phyloP scores from a whole-genome alignment of 2,329 filamentous ascomycete species.

The Penicillium glabrum region DNA sequence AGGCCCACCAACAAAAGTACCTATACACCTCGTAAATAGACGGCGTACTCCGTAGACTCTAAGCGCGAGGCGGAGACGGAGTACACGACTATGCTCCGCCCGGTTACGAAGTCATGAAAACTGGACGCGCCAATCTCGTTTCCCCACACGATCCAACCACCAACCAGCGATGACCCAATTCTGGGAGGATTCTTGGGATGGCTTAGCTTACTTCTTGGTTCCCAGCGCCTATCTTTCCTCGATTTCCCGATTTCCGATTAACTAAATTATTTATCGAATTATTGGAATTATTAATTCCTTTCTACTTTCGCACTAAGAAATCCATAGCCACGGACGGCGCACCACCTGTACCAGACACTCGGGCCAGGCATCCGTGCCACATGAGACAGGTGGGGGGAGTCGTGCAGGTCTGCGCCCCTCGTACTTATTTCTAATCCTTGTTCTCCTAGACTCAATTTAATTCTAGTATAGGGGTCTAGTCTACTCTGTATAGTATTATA shows the following conservation, averaged over 20 bases:
- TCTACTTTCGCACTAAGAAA: conserved; percentile 9
- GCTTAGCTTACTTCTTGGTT: neutral
- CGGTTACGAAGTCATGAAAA: conserved; percentile 12
- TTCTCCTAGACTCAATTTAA: neutral
- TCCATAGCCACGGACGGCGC: conserved; percentile 21
- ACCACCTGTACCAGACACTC: conserved; percentile 20
- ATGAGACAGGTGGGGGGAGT: neutral
- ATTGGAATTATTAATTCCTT: too few relatives aligned
- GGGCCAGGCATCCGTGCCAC: conserved; percentile 11
- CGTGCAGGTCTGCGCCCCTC: neutral
- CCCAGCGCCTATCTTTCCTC: neutral
- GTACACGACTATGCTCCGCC: conserved; percentile 7
- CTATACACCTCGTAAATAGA: neutral
- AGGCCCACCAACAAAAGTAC: neutral
- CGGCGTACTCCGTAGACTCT: neutral
- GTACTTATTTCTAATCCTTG: neutral
- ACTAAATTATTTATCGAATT: too few relatives aligned
- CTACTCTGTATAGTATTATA: neutral
- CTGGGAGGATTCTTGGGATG: neutral
- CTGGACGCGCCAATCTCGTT: conserved; percentile 6
- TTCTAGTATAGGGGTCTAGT: neutral
- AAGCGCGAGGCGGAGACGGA: conserved; percentile 14
- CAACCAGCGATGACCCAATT: neutral
- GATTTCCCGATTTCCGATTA: neutral
- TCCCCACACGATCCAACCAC: neutral